A percentile compares a stretch with the other conserved stretches of the same genome.
Evolutionary conservation across 345 rosid species (phyloP).

Genomic region (Ricinus communis): DNA sequence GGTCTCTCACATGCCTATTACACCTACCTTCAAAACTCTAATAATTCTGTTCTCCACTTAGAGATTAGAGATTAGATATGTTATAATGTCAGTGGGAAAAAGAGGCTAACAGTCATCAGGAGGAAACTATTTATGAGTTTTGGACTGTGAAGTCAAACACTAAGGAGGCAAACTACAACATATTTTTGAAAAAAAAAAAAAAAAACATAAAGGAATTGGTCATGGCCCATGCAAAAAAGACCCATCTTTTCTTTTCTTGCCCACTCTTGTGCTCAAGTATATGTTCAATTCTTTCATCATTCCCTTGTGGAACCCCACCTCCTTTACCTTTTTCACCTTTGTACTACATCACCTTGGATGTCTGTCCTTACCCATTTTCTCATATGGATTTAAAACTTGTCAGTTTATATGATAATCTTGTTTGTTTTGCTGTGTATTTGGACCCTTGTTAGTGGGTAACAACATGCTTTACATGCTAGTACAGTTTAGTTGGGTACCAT

Average conservation of each 20-base stretch:
- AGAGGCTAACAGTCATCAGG: neutral
- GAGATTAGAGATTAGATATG: conserved; percentile 10
- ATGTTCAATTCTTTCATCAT: conserved; percentile 70
- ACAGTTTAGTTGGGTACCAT: too few species aligned
- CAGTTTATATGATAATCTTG: too few species aligned
- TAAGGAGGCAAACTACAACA: conserved; percentile 6
- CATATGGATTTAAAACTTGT: neutral
- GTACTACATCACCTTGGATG: conserved; percentile 19
- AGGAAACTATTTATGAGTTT: neutral
- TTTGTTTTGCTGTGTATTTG: too few species aligned
- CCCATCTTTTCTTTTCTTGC: conserved; percentile 10
- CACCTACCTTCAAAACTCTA: conserved; percentile 42
- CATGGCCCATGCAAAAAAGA: conserved; percentile 18
- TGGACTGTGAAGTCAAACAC: conserved; percentile 37
- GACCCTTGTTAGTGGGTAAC: too few species aligned
- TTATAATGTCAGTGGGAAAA: conserved; percentile 13
- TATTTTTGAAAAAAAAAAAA: conserved; percentile 15
- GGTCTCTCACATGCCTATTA: conserved; percentile 37
- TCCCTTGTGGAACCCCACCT: conserved; percentile 49
- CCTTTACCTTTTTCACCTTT: neutral
- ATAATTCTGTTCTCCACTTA: conserved; percentile 66
- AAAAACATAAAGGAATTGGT: neutral
- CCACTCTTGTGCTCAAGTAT: conserved; percentile 29
- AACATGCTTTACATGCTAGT: too few species aligned
- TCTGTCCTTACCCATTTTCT: neutral